Percentiles rank a stretch among this genome's conserved stretches.
These are phyloP conservation scores for Yamadazyma kanchanaburiensis DNA, from an alignment of 1,139 yeast species.

Conservation along the genomic window DNA sequence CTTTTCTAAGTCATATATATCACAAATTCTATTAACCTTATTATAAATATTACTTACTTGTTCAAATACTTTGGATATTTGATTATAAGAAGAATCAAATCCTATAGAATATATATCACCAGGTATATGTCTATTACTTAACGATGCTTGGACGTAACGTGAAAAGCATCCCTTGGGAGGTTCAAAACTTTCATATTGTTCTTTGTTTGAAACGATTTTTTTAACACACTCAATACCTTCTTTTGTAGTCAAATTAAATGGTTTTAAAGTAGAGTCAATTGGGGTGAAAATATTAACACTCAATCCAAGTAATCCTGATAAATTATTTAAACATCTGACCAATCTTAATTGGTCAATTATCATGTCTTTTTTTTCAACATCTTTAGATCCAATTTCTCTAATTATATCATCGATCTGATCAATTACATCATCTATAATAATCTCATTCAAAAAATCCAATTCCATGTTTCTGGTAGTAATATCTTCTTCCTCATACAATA, in stretches of 20 bases:
- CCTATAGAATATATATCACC: constrained; percentile 30
- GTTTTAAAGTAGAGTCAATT: no score
- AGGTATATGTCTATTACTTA: constrained; percentile 60
- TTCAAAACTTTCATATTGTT: constrained; percentile 2
- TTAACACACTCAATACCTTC: constrained; percentile 10
- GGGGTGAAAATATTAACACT: constrained; percentile 17
- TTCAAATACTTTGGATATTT: constrained; percentile 32
- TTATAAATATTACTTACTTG: constrained; percentile 24
- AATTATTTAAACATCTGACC: constrained; percentile 21
- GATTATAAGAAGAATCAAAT: constrained; percentile 23
- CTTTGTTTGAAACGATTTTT: constrained; percentile 7
- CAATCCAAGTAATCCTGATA: constrained; percentile 24
- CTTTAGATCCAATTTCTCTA: constrained; percentile 16
- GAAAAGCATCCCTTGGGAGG: constrained; percentile 33
- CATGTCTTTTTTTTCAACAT: constrained; percentile 9
- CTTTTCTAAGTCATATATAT: constrained; percentile 31
- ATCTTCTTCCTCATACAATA: constrained; percentile 74
- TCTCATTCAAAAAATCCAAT: constrained; percentile 29
- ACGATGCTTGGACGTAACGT: constrained; percentile 51
- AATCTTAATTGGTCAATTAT: constrained; percentile 27
- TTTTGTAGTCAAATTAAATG: no score
- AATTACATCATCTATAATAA: constrained; percentile 20
- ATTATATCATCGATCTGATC: constrained; percentile 20
- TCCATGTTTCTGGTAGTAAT: constrained; percentile 63
- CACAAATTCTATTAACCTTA: constrained; percentile 18